Base-by-base conservation (phyloP, 495 filamentous ascomycete species). In the Penicillium herquei region DNA sequence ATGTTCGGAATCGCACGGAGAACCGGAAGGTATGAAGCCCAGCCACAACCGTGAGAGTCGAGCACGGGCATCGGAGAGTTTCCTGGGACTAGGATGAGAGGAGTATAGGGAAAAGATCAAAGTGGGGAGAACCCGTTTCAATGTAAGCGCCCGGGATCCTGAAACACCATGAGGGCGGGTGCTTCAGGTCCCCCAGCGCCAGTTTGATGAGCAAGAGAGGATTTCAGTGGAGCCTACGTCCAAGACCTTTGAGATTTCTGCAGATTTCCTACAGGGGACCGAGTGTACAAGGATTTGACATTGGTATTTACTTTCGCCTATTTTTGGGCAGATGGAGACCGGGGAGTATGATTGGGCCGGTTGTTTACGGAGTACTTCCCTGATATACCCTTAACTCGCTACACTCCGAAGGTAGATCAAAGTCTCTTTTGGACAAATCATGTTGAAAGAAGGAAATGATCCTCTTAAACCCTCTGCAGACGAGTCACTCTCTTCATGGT, bases 141-240 rank as follows among this genome's bases (percentile, higher is more conserved):
- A 67, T 44, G 64, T 69, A 69, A 67, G 66, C 66, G 66, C 66
- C 64, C 58, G 43, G n/a, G 45, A 62, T 32, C 64, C 64, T 71
- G 68, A 71, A 71, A 71, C 68, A 55, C 21, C 52, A 55, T 26
- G 50, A 49, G 44, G 51, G 66, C 65, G 65, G 65, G 59, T 70
- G 67, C 63, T 70, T 70, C 67, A 70, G 61, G 57, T 68, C 50
- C 43, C 43, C 51, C 59, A 61, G 66, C 62, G 64, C 68, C 64
- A 69, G 68, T 69, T 71, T 71, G 61, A 69, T 53, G 37, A 62
- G 56, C 35, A 46, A 51, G 51, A 32, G 48, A 42, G 47, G 21
- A 14, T 43, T n/a, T 40, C 39, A 17, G 49, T 26, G 30, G 45
- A 3, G 40, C 37, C 14, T 43, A 57, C 31, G 17, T n/a, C n/a